Evolutionary conservation across 2,329 filamentous ascomycete species (phyloP), one percentile per base, ranked within the genome.

Genomic region (Blastomyces gilchristii): DNA sequence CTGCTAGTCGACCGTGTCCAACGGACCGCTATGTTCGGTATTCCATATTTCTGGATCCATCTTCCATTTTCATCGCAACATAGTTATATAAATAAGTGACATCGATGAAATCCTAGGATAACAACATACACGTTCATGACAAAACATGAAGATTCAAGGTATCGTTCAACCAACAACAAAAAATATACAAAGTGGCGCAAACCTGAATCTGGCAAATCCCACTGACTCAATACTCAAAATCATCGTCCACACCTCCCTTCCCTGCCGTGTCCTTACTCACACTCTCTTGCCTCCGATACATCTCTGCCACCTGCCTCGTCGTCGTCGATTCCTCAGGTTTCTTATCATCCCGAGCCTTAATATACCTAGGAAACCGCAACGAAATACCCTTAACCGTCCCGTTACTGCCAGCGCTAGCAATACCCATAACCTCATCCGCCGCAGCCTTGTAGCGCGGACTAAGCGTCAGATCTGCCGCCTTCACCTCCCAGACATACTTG

Each of bases 241-340:
- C 92, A 78, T 97, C 93, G 80, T 99, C 94, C 62, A 92, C 92
- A 3, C 90, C 90, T 0, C 88, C 89, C 79, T 96, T 96, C 63
- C 90, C 87, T 0, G 88, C 86, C 78, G 90, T 91, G 65, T 80
- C 91, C 81, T 94, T 95, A 14, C 85, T 79, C 60, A 96, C 90
- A 69, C 88, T 90, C 80, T 97, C 93, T 79, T 99, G 94, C 78
- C 90, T 92, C 68, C 87, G 83, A 78, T 97, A 99, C 93, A 99
- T 96, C 76, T 97, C 94, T 0, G 91, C 92, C 59, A 99, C 89
- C 77, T 94, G 90, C 60, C 87, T 82, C 66, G 87, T 90, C 43
- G 83, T 88, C 49, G 91, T 97, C 16, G 94, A 94, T 78, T 93
- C 83, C 66, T 96, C 92, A 0, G 91, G 86, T 78, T 96, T 97